Evolutionary conservation across 495 filamentous ascomycete species (phyloP).

Genomic region (Penicillium cataractarum): DNA sequence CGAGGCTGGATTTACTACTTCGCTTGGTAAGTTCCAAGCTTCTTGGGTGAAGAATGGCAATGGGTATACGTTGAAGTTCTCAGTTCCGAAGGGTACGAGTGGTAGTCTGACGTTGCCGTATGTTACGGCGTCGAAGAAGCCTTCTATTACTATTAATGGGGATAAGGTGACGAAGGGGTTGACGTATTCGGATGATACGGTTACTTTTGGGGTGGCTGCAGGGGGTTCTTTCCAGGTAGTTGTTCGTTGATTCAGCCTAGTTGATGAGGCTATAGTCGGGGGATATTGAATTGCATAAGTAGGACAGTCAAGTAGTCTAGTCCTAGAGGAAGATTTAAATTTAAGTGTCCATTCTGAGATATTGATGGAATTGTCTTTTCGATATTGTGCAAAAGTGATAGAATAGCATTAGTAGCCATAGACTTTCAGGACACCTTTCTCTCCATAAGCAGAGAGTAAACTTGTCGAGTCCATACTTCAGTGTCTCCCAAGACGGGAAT

Average conservation of each 20-base stretch:
- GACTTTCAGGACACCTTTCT: not conserved
- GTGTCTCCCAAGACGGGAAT: conserved; percentile 2
- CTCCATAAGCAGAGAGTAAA: too few species aligned
- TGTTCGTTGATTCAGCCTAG: conserved; percentile 14
- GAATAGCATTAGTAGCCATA: too few species aligned
- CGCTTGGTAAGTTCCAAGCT: conserved; percentile 54
- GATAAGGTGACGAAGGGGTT: conserved; percentile 25
- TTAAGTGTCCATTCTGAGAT: not conserved
- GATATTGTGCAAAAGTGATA: too few species aligned
- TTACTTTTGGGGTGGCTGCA: conserved; percentile 25
- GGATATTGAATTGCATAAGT: not conserved
- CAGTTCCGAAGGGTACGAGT: conserved; percentile 50
- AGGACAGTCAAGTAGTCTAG: too few species aligned
- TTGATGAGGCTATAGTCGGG: not conserved
- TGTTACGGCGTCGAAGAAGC: conserved; percentile 26
- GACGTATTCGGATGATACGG: conserved; percentile 25
- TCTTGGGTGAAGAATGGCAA: conserved; percentile 36
- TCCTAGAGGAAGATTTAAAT: too few species aligned
- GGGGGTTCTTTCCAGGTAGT: conserved; percentile 37
- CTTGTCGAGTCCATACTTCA: too few species aligned
- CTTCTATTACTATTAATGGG: conserved; percentile 35
- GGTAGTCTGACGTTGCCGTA: conserved; percentile 47
- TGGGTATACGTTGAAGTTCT: conserved; percentile 38
- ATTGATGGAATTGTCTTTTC: not conserved
- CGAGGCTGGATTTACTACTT: conserved; percentile 59